Percentiles rank a stretch among this genome's conserved stretches.
phyloP scores from a whole-genome alignment of 441 rosid species.

The Lepidium campestre region DNA sequence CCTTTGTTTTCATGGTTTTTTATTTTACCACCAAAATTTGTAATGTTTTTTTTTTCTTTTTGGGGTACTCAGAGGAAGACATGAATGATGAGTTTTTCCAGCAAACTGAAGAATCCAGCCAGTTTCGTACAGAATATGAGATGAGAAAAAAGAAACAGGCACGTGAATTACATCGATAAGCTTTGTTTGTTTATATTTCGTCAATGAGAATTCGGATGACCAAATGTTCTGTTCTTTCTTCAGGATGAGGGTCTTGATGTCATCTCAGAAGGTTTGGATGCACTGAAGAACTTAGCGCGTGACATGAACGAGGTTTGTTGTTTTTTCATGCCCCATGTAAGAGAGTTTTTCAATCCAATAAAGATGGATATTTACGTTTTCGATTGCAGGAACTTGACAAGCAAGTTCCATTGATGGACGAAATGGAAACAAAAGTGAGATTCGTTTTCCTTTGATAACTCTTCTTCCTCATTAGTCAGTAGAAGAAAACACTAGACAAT shows the following conservation, averaged over 20 bases:
- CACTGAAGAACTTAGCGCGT: conserved; percentile 48
- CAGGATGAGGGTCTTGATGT: conserved; percentile 67
- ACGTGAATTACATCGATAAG: conserved; percentile 20
- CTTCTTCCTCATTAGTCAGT: background rate
- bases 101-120: conserved; percentile 45
- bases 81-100: conserved; percentile 38
- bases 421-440: conserved; percentile 56
- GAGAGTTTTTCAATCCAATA: background rate
- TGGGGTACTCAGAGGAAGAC: conserved; percentile 35
- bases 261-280: conserved; percentile 59
- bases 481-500: background rate
- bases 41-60: background rate
- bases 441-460: conserved; percentile 5
- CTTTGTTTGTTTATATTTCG: background rate
- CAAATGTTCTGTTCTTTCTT: background rate
- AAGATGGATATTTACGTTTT: background rate
- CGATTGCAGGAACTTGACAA: conserved; percentile 53
- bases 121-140: conserved; percentile 55
- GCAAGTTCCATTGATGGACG: conserved; percentile 66
- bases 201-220: background rate
- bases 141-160: conserved; percentile 60
- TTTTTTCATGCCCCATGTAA: background rate
- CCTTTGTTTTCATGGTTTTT: background rate
- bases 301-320: conserved; percentile 58
- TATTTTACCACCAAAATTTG: background rate